These are phyloP conservation scores for Helotiales sp. DNA, from an alignment of 2,329 filamentous ascomycete genomes.

Conservation along the genomic window DNA sequence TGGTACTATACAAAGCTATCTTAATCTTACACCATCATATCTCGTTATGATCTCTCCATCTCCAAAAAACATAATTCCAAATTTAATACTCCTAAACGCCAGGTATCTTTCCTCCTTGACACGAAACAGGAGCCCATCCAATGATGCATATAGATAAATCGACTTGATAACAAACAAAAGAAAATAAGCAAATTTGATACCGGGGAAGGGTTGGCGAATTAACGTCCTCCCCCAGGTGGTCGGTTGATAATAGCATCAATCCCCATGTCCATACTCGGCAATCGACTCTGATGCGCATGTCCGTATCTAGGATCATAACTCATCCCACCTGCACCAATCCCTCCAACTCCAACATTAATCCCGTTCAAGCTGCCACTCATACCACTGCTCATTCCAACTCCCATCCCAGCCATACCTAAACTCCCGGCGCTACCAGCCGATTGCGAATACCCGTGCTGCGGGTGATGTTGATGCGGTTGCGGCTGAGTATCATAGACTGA, in stretches of 20 bases:
- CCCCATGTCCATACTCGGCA: conserved; percentile 60
- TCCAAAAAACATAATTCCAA: background rate
- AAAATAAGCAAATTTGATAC: no score
- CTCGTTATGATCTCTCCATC: background rate
- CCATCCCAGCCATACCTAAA: conserved; percentile 4
- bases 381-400: background rate
- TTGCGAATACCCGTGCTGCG: conserved; percentile 15
- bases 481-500: no score
- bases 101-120: no score
- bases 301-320: background rate
- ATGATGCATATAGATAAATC: no score
- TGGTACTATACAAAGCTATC: background rate
- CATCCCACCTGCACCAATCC: background rate
- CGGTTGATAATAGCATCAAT: conserved; percentile 61
- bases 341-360: background rate
- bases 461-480: conserved; percentile 2
- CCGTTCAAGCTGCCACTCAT: no score
- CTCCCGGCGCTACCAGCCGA: conserved; percentile 17
- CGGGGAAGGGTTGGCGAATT: background rate
- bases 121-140: no score
- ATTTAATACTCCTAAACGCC: background rate
- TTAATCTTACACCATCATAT: background rate
- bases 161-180: no score
- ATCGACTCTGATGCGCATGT: conserved; percentile 39
- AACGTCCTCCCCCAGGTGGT: conserved; percentile 30